Evolutionary conservation across 2,329 filamentous ascomycete species (phyloP).

Genomic region (Monilinia vaccinii-corymbosi): DNA sequence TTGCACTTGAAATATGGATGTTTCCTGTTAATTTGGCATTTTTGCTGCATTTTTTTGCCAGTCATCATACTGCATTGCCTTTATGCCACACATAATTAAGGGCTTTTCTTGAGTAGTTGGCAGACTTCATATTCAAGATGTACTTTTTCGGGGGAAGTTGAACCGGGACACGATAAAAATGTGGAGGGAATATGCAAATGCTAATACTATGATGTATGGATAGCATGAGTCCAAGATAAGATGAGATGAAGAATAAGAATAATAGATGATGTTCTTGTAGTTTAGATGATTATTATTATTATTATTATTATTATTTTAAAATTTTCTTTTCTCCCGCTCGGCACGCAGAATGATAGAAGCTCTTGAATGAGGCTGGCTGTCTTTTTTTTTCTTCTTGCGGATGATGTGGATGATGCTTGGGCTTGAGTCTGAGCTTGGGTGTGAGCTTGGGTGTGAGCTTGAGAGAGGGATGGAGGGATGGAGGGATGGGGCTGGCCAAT

Average conservation of each 20-base stretch:
- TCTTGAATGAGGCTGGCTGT: not conserved
- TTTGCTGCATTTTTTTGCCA: not conserved
- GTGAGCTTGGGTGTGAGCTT: not conserved
- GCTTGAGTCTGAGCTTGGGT: too few relatives aligned
- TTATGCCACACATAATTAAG: not conserved
- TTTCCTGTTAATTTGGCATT: not conserved
- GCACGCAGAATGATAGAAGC: not conserved
- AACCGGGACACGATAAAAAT: not conserved
- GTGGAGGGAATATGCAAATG: not conserved
- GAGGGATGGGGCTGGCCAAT: too few relatives aligned
- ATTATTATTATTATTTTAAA: too few relatives aligned
- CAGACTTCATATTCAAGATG: not conserved
- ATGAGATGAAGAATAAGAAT: not conserved
- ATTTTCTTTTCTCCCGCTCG: too few relatives aligned
- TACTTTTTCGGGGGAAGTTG: not conserved
- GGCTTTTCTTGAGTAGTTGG: not conserved
- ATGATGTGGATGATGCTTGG: too few relatives aligned
- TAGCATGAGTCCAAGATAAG: not conserved
- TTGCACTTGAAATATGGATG: not conserved
- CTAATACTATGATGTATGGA: too few relatives aligned
- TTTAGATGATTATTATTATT: not conserved
- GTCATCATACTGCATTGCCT: not conserved
- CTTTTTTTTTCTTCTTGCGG: not conserved
- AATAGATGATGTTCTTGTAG: slow-evolving; percentile 2
- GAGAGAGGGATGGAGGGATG: not conserved